Percentiles rank a stretch among this genome's conserved stretches.
Conservation (phyloP, 2,329 filamentous ascomycete species). For the Elsinoe ampelina region DNA sequence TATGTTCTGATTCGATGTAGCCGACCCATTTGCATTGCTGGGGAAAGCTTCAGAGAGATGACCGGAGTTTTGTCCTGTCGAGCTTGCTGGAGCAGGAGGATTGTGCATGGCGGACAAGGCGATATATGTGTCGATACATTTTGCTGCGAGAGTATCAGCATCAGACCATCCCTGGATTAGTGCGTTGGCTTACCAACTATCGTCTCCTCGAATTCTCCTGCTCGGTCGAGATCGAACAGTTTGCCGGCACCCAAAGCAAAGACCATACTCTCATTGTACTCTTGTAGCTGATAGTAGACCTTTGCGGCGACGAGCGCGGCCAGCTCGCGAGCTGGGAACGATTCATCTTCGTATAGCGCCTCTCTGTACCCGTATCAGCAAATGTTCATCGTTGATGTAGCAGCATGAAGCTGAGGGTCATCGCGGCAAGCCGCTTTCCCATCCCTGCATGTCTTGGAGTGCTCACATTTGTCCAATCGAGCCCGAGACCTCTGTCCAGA, state of each 20-base stretch:
- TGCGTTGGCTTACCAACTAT: conserved; percentile 60
- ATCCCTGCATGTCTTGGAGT: neutral
- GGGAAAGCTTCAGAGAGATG: conserved; percentile 74
- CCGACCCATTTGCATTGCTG: conserved; percentile 53
- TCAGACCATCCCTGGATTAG: neutral
- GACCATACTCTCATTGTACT: conserved; percentile 98
- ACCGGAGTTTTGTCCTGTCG: conserved; percentile 45
- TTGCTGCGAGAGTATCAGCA: conserved; percentile 42
- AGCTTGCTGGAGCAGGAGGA: conserved; percentile 41
- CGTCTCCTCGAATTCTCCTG: conserved; percentile 95
- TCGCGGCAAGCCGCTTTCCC: neutral
- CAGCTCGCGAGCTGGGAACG: conserved; percentile 85
- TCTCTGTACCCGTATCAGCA: conserved; percentile 51
- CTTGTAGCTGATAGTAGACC: conserved; percentile 97
- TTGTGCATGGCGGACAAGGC: conserved; percentile 58
- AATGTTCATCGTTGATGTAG: neutral
- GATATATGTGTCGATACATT: conserved; percentile 97
- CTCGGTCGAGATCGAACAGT: conserved; percentile 83
- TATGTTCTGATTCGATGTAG: conserved; percentile 56
- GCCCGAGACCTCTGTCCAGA: conserved; percentile 95
- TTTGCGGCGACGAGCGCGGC: conserved; percentile 92
- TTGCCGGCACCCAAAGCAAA: conserved; percentile 93
- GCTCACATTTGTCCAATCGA: conserved; percentile 87
- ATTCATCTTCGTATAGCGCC: conserved; percentile 92
- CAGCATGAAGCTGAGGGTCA: neutral